phyloP scores from a whole-genome alignment of 1,284 basidiomycete genomes.

The Puccinia sorghi region DNA sequence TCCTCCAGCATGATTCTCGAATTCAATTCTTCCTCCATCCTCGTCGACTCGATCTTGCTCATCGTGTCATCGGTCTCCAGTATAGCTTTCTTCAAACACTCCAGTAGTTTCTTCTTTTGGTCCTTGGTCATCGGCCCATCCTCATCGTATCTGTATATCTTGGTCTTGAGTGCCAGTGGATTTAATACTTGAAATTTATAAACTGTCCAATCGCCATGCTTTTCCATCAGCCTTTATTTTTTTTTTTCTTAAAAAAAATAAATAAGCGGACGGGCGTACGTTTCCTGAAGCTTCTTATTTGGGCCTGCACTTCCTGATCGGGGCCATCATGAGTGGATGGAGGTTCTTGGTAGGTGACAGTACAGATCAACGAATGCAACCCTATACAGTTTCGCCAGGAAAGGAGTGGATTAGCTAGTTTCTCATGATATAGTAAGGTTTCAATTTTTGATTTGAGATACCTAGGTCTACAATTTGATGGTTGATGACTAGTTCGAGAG shows the following conservation, averaged over 20 bases:
- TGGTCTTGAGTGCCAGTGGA: slow-evolving; percentile 17
- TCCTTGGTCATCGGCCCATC: neutral
- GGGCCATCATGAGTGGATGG: neutral
- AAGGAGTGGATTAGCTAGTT: too few species aligned
- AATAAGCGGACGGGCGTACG: neutral
- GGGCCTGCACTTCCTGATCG: neutral
- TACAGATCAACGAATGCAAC: slow-evolving; percentile 20
- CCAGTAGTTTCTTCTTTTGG: neutral
- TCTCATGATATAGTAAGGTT: neutral
- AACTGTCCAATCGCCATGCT: neutral
- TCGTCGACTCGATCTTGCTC: neutral
- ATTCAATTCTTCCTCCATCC: neutral
- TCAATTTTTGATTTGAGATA: neutral
- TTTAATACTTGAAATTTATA: slow-evolving; percentile 26
- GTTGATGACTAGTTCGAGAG: slow-evolving; percentile 9
- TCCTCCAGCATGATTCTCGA: neutral
- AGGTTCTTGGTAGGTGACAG: slow-evolving; percentile 13
- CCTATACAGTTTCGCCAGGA: neutral
- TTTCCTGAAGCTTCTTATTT: slow-evolving; percentile 24
- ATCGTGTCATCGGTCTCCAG: neutral
- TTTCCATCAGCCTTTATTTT: neutral
- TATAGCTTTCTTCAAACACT: neutral
- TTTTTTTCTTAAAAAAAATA: too few species aligned
- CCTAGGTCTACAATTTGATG: slow-evolving; percentile 24
- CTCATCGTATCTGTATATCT: neutral